Base-by-base conservation (phyloP, 352 stramenopile species). In the Phytophthora boehmeriae region DNA sequence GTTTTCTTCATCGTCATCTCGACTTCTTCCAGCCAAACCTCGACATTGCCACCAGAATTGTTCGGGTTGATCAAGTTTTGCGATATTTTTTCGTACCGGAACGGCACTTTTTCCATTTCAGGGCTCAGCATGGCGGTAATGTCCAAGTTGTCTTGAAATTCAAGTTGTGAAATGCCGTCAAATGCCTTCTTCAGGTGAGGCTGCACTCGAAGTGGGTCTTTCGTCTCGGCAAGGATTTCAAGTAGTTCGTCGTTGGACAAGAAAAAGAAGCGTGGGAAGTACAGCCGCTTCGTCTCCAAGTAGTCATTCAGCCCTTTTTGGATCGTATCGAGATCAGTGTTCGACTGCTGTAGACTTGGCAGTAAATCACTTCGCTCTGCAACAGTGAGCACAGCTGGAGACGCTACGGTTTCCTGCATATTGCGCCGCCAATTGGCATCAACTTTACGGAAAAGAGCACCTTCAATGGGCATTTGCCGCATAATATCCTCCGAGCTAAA, bases 151-250 rank as follows among this genome's bases (percentile, higher is more conserved):
- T 86, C 60, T 47, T 97, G 82, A 59, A 98, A 98, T 49, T 98
- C 92, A 16, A 98, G 81, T 45, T 88, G 80, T 10, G 80, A 72
- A 62, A 98, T 98, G 17, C 95, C 95, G 56, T 98, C 94, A 50
- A 98, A 98, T 14, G 85, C 87, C 39, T 98, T 98, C 68, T 98
- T 98, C 13, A 98, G 66, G 63, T 97, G 90, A 5, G 94, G 94
- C 64, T 98, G 92, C n/a, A 98, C 94, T n/a, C 91, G 81, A 28
- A 97, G 59, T 2, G 95, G 95, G 54, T 98, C 95, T 64, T 97
- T 97, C 1, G 89, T 96, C 65, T 98, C 91, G 1, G 93, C 89
- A 38, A 98, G 76, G 34, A 98, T 98, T 51, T 97, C 90, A 2
- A 98, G 76, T 14, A 98, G 56, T 67, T 98, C 92, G 46, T 97